Base-by-base conservation (phyloP, 192 early-diverging fungal genomes). In the Backusella tuberculispora region DNA sequence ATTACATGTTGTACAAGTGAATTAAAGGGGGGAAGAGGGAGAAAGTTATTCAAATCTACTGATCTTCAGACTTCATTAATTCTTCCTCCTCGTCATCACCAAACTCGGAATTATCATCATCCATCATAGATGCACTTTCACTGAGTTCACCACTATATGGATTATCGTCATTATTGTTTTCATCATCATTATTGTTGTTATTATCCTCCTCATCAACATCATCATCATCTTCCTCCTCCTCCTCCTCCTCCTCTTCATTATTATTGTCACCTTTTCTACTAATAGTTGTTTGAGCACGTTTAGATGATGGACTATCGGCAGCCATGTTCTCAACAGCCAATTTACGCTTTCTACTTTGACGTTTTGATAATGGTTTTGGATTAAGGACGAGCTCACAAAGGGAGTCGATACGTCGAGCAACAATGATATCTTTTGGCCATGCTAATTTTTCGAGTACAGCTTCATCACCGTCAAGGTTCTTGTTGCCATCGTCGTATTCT, bases 371-470 rank as follows among this genome's bases (percentile, higher is more conserved):
- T 12, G 84, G 84, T 60, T 84, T 85, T 17, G 88, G 88, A 26
- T 84, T 79, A 1, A 84, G 41, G 9, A 88, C 83, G 64, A 88
- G 82, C 45, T 85, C 83, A 69, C 84, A 85, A 63, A 88, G 67
- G 24, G 83, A 78, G 37, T 88, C 84, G 63, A 88, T 83, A 7
- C 87, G 87, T 26, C 85, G 78, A 8, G 83, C 75, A 76, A 88
- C 81, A 21, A 86, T 83, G 19, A 83, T 78, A 60, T 88, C 87
- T 74, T 83, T 83, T n/a, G 84, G 83, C 85, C 85, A 88, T 5
- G 75, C 82, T 77, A 88, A 80, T 15, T 81, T 38, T 26, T 47
- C 50, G 12, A 79, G 71, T 12, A 65, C 72, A 26, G 75, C 37
- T 34, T 65, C 66, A 6, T 76, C 68, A 2, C 63, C 73, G 12